A percentile compares a stretch with the other conserved stretches of the same genome.
Evolutionary conservation across 2,329 filamentous ascomycete genomes (phyloP).

Genomic region (Talaromyces sp.): DNA sequence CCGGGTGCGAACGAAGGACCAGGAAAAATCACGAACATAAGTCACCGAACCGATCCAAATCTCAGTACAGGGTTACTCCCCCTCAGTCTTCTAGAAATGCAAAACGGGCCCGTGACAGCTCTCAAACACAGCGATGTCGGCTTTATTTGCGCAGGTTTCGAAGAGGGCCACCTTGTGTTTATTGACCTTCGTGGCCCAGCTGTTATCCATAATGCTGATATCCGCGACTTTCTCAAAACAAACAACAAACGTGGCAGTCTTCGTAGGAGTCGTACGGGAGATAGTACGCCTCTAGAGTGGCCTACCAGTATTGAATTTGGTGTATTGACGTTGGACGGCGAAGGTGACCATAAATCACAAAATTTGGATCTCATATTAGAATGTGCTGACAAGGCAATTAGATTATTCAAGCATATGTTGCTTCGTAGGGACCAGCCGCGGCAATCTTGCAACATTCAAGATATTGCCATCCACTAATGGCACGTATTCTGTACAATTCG

Average conservation of each 20-base stretch:
- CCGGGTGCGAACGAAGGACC: slow-evolving; percentile 56
- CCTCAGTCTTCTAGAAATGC: slow-evolving; percentile 74
- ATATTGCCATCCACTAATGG: slow-evolving; percentile 68
- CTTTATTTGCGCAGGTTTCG: slow-evolving; percentile 82
- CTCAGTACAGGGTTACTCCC: slow-evolving; percentile 80
- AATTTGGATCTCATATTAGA: slow-evolving; percentile 23
- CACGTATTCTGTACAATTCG: slow-evolving; percentile 68
- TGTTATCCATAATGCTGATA: slow-evolving; percentile 71
- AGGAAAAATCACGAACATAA: slow-evolving; percentile 71
- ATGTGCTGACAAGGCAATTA: slow-evolving; percentile 30
- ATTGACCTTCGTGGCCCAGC: slow-evolving; percentile 84
- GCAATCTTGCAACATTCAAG: slow-evolving; percentile 85
- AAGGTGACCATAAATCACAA: slow-evolving; percentile 48
- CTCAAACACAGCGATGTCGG: slow-evolving; percentile 86
- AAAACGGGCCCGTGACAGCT: slow-evolving; percentile 74
- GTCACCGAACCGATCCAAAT: slow-evolving; percentile 64
- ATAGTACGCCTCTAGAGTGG: slow-evolving; percentile 61
- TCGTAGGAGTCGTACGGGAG: slow-evolving; percentile 50
- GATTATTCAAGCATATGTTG: slow-evolving; percentile 90
- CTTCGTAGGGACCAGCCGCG: slow-evolving; percentile 82
- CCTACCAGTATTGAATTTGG: slow-evolving; percentile 83
- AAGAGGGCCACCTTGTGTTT: slow-evolving; percentile 73
- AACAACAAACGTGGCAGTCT: slow-evolving; percentile 74
- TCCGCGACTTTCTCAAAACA: slow-evolving; percentile 67
- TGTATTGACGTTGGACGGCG: slow-evolving; percentile 88